These are phyloP conservation scores for Diaporthe nobilis DNA, from an alignment of 2,329 filamentous ascomycete genomes.

Conservation along the genomic window DNA sequence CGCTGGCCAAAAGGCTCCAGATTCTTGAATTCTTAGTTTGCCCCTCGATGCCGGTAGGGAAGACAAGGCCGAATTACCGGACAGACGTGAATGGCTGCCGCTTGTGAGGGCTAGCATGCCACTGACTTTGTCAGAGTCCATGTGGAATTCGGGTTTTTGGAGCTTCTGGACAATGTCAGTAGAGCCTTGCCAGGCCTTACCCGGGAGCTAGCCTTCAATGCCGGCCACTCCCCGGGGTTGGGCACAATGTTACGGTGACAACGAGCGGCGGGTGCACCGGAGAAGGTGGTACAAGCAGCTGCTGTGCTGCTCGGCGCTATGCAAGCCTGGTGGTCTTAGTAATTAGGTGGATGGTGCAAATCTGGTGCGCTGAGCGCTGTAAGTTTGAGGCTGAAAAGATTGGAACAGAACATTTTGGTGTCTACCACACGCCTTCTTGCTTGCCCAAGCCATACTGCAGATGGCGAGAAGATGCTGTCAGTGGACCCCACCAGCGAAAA, in stretches of 20 bases:
- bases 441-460: not conserved
- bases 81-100: not conserved
- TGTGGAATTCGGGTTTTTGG: not conserved
- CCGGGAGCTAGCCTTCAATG: slow-evolving; percentile 26
- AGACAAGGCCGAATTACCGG: slow-evolving; percentile 10
- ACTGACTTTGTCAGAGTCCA: not conserved
- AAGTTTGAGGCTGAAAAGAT: not conserved
- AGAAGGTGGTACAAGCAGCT: slow-evolving; percentile 8
- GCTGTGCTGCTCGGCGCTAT: not conserved
- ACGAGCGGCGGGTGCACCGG: not conserved
- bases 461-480: not conserved
- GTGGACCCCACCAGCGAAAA: too few species aligned
- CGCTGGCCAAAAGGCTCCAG: slow-evolving; percentile 1
- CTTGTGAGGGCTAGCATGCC: not conserved
- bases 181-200: slow-evolving; percentile 11
- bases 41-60: not conserved
- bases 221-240: slow-evolving; percentile 18
- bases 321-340: not conserved
- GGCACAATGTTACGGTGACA: slow-evolving; percentile 16
- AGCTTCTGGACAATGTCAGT: slow-evolving; percentile 2
- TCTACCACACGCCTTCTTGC: not conserved
- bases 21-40: not conserved
- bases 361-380: not conserved
- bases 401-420: not conserved
- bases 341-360: too few species aligned